Percentiles rank a stretch among this genome's conserved stretches.
Conservation (phyloP, 1,139 yeast species). For the Magnusiomyces clavatus region DNA sequence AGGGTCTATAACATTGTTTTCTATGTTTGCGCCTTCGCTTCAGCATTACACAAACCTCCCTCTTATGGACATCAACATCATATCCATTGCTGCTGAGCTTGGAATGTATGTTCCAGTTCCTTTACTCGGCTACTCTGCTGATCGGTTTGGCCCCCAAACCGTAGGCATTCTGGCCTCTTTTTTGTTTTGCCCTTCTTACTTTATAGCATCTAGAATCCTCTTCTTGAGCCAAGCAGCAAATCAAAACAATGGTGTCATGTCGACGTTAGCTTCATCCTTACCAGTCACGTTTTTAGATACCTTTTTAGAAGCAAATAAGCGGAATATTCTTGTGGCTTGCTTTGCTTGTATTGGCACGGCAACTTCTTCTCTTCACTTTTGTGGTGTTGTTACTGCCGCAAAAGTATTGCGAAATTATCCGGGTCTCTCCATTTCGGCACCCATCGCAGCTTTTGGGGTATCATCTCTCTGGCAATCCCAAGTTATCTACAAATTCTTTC, state of each 20-base stretch:
- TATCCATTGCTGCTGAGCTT: constrained; percentile 66
- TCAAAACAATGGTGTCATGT: background rate
- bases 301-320: background rate
- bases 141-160: constrained; percentile 73
- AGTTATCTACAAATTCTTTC: constrained; percentile 33
- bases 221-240: background rate
- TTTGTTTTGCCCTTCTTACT: constrained; percentile 69
- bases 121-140: constrained; percentile 73
- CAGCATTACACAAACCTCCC: constrained; percentile 50
- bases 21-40: constrained; percentile 69
- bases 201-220: constrained; percentile 37
- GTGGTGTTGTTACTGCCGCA: constrained; percentile 76
- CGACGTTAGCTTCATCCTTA: background rate
- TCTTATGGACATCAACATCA: constrained; percentile 65
- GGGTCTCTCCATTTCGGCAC: constrained; percentile 78
- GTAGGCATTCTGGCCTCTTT: constrained; percentile 56
- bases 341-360: constrained; percentile 67
- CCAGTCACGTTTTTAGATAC: background rate
- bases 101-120: constrained; percentile 89
- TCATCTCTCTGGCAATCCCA: constrained; percentile 53
- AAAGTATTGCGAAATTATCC: constrained; percentile 66
- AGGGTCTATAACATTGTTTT: constrained; percentile 75
- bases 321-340: constrained; percentile 21
- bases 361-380: constrained; percentile 72
- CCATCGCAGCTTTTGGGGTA: constrained; percentile 80